Percentiles rank a stretch among this genome's conserved stretches.
Evolutionary conservation across 345 rosid species (phyloP).

Genomic region (Eucalyptus dawsonii): DNA sequence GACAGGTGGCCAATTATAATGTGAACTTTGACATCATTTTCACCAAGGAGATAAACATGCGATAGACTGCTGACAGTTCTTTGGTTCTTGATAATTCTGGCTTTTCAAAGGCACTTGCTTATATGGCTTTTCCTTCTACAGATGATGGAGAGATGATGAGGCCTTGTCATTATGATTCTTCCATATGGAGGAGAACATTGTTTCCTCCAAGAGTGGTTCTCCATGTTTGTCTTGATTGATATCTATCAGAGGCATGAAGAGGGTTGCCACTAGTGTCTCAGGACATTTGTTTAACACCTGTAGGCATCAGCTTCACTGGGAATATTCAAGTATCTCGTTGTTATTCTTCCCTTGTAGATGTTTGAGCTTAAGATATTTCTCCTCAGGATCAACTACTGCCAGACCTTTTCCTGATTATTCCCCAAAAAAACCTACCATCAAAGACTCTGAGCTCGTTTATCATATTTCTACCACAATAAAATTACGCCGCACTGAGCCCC

Average conservation of each 20-base stretch:
- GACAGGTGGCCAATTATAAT: background rate
- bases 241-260: slow-evolving; percentile 33
- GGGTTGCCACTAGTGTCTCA: slow-evolving; percentile 14
- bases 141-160: slow-evolving; percentile 33
- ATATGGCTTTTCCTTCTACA: background rate
- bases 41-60: background rate
- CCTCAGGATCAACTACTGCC: slow-evolving; percentile 10
- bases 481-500: slow-evolving; percentile 54
- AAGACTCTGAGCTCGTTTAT: slow-evolving; percentile 60
- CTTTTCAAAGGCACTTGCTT: background rate
- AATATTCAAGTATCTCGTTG: background rate
- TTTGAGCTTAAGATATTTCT: slow-evolving; percentile 6
- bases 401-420: slow-evolving; percentile 92
- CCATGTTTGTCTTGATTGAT: slow-evolving; percentile 24
- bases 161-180: slow-evolving; percentile 3
- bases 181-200: slow-evolving; percentile 5
- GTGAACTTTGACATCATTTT: background rate
- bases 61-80: background rate
- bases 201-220: background rate
- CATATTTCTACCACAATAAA: slow-evolving; percentile 63
- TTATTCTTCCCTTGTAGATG: background rate
- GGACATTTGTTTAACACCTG: slow-evolving; percentile 11
- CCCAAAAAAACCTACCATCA: slow-evolving; percentile 62
- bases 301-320: slow-evolving; percentile 1
- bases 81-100: background rate